phyloP scores from a whole-genome alignment of 768 basidiomycete genomes.

The Tulasnella sp. region DNA sequence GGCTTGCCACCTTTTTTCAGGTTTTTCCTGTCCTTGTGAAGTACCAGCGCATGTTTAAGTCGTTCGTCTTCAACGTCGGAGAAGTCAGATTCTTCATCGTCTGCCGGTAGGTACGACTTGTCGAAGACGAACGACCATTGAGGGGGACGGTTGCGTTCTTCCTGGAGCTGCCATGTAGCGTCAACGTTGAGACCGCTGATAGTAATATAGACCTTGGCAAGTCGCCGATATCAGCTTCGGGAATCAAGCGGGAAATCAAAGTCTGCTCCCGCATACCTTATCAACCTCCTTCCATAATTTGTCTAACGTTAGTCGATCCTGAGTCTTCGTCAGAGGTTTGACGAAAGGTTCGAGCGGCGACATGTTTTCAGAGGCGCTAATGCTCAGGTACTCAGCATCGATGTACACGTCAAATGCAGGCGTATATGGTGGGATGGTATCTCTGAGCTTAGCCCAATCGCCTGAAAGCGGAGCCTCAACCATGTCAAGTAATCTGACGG shows the following conservation, averaged over 20 bases:
- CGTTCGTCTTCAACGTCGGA: slow-evolving; percentile 8
- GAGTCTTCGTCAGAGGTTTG: slow-evolving; percentile 31
- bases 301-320: slow-evolving; percentile 13
- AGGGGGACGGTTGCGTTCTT: slow-evolving; percentile 41
- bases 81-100: slow-evolving; percentile 5
- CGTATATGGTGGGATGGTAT: slow-evolving; percentile 41
- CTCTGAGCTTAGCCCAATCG: slow-evolving; percentile 38
- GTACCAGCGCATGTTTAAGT: slow-evolving; percentile 3
- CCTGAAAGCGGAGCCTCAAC: slow-evolving; percentile 53
- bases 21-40: slow-evolving; percentile 5
- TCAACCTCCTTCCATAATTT: slow-evolving; percentile 22
- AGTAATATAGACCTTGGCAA: background rate
- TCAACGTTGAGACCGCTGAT: slow-evolving; percentile 42
- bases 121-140: slow-evolving; percentile 38
- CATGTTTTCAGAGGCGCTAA: slow-evolving; percentile 41
- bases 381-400: slow-evolving; percentile 56
- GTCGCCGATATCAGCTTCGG: background rate
- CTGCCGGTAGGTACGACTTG: background rate
- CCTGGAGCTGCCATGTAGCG: slow-evolving; percentile 51
- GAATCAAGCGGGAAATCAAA: background rate
- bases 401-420: slow-evolving; percentile 55
- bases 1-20: background rate
- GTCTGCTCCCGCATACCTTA: slow-evolving; percentile 12
- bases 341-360: slow-evolving; percentile 46
- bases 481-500: slow-evolving; percentile 54